Percentiles rank a stretch among this genome's conserved stretches.
These are phyloP conservation scores for Colletotrichum simmondsii DNA, from an alignment of 2,329 filamentous ascomycete species.

Conservation along the genomic window DNA sequence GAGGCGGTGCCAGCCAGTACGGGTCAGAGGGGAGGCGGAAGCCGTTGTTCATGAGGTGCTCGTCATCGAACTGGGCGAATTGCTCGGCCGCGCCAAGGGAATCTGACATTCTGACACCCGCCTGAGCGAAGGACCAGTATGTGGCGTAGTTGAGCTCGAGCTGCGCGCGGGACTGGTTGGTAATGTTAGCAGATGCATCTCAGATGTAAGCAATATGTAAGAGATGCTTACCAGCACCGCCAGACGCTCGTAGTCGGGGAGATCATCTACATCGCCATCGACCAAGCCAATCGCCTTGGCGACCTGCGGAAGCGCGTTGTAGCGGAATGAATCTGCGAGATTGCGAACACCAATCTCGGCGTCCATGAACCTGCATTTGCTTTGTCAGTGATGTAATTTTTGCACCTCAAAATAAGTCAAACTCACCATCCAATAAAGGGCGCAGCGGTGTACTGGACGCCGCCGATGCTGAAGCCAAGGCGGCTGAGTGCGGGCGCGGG, in stretches of 20 bases:
- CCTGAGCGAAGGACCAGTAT: conserved; percentile 31
- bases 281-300: conserved; percentile 29
- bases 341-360: conserved; percentile 32
- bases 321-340: conserved; percentile 30
- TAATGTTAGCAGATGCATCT: not conserved
- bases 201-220: not conserved
- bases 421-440: conserved; percentile 30
- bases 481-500: conserved; percentile 32
- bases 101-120: conserved; percentile 31
- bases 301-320: conserved; percentile 28
- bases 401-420: too few relatives aligned
- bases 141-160: conserved; percentile 33
- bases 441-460: conserved; percentile 29
- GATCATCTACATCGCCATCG: conserved; percentile 24
- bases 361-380: conserved; percentile 27
- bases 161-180: conserved; percentile 26
- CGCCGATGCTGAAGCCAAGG: conserved; percentile 33
- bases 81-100: conserved; percentile 31
- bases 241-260: conserved; percentile 31
- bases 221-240: conserved; percentile 22
- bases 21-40: conserved; percentile 32
- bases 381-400: not conserved
- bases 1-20: conserved; percentile 28
- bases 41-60: conserved; percentile 33
- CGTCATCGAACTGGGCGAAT: conserved; percentile 31